These are phyloP conservation scores for Fusarium virguliforme DNA, from an alignment of 2,329 filamentous ascomycete species.

Conservation along the genomic window DNA sequence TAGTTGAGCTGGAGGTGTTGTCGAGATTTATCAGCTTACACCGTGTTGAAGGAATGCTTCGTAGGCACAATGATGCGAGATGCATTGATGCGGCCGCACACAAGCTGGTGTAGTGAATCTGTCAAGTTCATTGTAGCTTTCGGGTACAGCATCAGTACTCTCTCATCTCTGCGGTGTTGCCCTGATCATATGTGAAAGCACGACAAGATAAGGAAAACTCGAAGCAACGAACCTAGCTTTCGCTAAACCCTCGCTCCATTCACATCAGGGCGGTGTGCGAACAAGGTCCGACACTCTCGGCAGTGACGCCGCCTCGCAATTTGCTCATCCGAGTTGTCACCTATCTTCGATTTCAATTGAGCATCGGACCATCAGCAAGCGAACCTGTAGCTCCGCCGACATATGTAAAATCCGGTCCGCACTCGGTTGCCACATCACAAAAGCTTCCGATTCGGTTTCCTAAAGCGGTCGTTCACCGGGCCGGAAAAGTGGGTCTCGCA, in stretches of 20 bases:
- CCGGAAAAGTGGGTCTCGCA: neutral
- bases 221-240: neutral
- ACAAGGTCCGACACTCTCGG: neutral
- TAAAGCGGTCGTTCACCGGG: neutral
- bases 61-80: neutral
- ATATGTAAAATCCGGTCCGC: neutral
- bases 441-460: neutral
- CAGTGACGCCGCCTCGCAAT: neutral
- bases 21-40: slow-evolving; percentile 2
- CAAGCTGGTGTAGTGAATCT: neutral
- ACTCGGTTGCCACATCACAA: neutral
- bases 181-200: slow-evolving; percentile 9
- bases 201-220: neutral
- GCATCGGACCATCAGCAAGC: neutral
- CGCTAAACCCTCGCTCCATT: neutral
- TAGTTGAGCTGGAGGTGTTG: neutral
- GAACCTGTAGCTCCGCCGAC: neutral
- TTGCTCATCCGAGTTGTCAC: neutral
- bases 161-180: neutral
- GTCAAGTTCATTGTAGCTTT: neutral
- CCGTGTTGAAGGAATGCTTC: neutral
- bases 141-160: neutral
- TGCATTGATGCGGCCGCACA: neutral
- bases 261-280: neutral
- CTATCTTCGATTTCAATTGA: neutral